Percentiles rank a stretch among this genome's conserved stretches.
These are phyloP conservation scores for Russula ochroleuca DNA, from an alignment of 768 basidiomycete genomes.

Conservation along the genomic window DNA sequence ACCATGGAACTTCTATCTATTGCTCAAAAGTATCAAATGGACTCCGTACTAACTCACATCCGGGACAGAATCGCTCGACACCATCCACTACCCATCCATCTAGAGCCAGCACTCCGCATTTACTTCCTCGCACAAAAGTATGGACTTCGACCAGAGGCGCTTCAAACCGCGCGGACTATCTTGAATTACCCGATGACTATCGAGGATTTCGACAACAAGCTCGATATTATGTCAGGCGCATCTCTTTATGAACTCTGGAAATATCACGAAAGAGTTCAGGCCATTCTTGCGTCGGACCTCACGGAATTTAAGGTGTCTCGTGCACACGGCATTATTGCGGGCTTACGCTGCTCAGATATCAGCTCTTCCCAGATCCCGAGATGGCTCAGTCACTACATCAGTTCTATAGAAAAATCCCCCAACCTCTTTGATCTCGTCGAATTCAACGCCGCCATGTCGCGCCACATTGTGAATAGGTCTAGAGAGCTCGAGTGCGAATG, in stretches of 20 bases:
- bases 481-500: neutral
- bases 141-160: too few species aligned
- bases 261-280: slow-evolving; percentile 1
- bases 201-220: neutral
- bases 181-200: neutral
- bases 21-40: too few species aligned
- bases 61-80: neutral
- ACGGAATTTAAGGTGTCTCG: too few species aligned
- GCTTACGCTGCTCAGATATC: neutral
- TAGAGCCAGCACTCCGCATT: neutral
- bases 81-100: neutral
- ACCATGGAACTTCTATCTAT: neutral
- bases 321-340: too few species aligned
- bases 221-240: neutral
- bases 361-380: neutral
- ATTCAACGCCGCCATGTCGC: neutral
- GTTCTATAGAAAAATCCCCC: neutral
- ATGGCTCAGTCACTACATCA: slow-evolving; percentile 2
- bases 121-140: slow-evolving; percentile 8
- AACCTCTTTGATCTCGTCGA: neutral
- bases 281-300: neutral
- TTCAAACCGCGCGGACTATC: too few species aligned
- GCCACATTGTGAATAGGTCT: neutral
- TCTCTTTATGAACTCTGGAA: slow-evolving; percentile 12
- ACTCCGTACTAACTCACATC: neutral